A percentile compares a stretch with the other conserved stretches of the same genome.
These are phyloP conservation scores for Brasilioporus rufonigricans DNA, from an alignment of 768 basidiomycete genomes.

Conservation along the genomic window DNA sequence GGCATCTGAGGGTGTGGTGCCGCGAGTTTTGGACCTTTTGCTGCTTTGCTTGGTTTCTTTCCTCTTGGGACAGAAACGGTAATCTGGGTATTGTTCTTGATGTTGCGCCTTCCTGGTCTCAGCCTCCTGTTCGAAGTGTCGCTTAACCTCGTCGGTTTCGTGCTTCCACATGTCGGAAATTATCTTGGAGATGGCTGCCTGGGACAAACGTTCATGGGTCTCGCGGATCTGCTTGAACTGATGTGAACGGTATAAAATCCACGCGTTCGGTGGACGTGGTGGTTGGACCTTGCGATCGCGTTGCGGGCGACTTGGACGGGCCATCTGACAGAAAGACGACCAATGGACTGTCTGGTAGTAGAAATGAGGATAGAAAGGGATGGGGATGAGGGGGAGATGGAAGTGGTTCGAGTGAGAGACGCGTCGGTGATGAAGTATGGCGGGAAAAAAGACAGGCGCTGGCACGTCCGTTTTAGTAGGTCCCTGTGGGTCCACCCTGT, in stretches of 20 bases:
- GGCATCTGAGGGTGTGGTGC: constrained; percentile 13
- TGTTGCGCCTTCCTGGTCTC: constrained; percentile 55
- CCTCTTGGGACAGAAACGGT: constrained; percentile 56
- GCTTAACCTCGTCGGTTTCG: constrained; percentile 47
- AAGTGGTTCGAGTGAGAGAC: constrained; percentile 21
- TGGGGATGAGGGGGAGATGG: constrained; percentile 12
- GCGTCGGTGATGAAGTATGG: constrained; percentile 25
- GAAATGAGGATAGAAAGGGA: constrained; percentile 3
- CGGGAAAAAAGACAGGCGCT: constrained; percentile 25
- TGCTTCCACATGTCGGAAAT: constrained; percentile 65
- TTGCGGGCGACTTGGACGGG: constrained; percentile 18
- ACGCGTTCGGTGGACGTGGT: constrained; percentile 77
- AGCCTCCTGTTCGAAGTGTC: constrained; percentile 51
- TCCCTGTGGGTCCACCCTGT: constrained; percentile 35
- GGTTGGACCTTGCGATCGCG: constrained; percentile 31
- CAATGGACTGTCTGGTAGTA: constrained; percentile 5
- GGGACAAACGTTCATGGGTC: constrained; percentile 39
- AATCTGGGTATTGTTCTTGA: constrained; percentile 48
- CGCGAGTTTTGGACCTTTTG: constrained; percentile 20
- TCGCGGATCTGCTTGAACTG: constrained; percentile 35
- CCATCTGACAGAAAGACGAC: constrained; percentile 19
- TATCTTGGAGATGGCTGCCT: constrained; percentile 62
- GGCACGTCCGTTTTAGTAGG: constrained; percentile 31
- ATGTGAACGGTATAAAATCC: constrained; percentile 77
- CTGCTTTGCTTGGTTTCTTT: constrained; percentile 44